Evolutionary conservation across 257 asterid species (phyloP), one percentile per base, ranked within the genome.

Genomic region (Coffea eugenioides): DNA sequence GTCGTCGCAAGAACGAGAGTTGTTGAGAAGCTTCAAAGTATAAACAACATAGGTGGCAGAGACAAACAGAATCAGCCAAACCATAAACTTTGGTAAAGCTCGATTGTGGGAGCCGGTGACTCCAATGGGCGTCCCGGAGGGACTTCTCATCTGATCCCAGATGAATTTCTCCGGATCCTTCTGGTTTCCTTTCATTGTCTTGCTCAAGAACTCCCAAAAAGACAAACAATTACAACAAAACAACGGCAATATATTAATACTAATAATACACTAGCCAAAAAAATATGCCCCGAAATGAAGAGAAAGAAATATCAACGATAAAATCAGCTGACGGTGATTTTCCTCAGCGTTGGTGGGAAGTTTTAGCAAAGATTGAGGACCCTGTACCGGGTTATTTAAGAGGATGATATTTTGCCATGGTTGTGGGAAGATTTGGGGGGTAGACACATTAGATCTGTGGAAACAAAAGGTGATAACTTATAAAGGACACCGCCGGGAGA

Each of bases 121-220:
- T 21, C 87, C 80, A 71, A 83, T 81, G 8, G 88, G 74, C n/a
- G 80, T 49, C 25, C 81, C 85, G 0, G 89, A 68, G 6, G 86
- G 80, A 21, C 72, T 84, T 84, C 87, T 86, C 90, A 90, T 81
- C 77, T 90, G 88, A 49, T 92, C 92, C 98, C 98, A 94, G 13
- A 88, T 62, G 3, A 84, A 80, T 69, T 92, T 94, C 54, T 91
- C 98, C 8, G 94, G 73, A 56, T 88, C 90, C 18, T 85, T 90
- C n/a, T 89, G 94, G 48, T 70, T 82, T 31, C 82, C 81, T 66
- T 94, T 94, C 97, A 94, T 80, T 77, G n/a, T 67, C 31, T 31
- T 78, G 59, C 16, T 18, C 72, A 57, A 43, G 2, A 9, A 67
- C 49, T 15, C 34, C 3, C 45, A 73, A 67, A 39, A 15, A 39